Conservation (phyloP, 805 yeast species). For the Komagataella kurtzmanii region DNA sequence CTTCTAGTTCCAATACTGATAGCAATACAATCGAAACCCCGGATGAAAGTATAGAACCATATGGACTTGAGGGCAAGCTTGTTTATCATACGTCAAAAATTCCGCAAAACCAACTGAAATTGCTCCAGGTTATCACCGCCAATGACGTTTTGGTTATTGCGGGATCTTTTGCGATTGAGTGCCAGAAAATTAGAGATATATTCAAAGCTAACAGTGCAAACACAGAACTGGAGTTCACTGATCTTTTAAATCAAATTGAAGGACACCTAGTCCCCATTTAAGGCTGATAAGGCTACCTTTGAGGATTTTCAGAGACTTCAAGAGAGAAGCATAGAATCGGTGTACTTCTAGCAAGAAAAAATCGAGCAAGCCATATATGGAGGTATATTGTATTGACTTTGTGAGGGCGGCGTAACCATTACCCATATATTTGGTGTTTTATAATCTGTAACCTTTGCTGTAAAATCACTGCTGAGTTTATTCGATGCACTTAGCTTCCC, state of each 20-base stretch:
- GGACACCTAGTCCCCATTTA: neutral
- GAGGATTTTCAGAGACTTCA: neutral
- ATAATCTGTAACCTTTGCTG: too few relatives aligned
- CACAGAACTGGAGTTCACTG: neutral
- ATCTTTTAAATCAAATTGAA: neutral
- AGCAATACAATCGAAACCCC: neutral
- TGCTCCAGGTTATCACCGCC: constrained; percentile 1
- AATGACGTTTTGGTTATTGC: constrained; percentile 1
- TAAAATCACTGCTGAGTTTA: too few relatives aligned
- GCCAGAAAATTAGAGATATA: neutral
- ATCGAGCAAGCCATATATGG: too few relatives aligned
- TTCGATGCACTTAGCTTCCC: too few relatives aligned
- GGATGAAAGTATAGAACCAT: neutral
- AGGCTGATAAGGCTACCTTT: neutral
- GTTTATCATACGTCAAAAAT: neutral
- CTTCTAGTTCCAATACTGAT: neutral
- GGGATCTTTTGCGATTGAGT: constrained; percentile 1
- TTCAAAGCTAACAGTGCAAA: neutral
- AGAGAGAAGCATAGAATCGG: too few relatives aligned
- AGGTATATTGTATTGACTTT: too few relatives aligned
- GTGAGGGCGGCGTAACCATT: too few relatives aligned
- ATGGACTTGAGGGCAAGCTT: neutral
- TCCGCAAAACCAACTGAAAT: constrained; percentile 2
- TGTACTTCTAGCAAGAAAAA: neutral
- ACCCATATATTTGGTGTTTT: too few relatives aligned